Percentiles rank a stretch among this genome's conserved stretches.
Evolutionary conservation across 164 flowering plant species (phyloP).

Genomic region (Vitis amurensis): DNA sequence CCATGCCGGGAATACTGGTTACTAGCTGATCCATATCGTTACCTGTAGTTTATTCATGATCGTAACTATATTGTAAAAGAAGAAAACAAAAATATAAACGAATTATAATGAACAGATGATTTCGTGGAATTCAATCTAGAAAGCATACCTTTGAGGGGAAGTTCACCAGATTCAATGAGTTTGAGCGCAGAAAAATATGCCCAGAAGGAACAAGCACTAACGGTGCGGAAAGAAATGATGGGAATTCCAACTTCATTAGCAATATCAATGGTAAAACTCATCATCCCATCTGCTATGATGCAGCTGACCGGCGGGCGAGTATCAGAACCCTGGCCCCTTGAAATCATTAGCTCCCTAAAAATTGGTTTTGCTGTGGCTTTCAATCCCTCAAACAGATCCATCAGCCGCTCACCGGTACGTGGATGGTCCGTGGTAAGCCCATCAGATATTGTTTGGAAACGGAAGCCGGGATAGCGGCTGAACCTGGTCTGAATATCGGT

Average conservation of each 20-base stretch:
- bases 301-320: conserved; percentile 24
- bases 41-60: conserved; percentile 11
- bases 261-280: conserved; percentile 31
- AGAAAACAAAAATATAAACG: no score
- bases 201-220: conserved; percentile 44
- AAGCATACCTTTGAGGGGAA: conserved; percentile 30
- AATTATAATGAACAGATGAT: background rate
- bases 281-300: conserved; percentile 44
- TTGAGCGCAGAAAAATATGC: conserved; percentile 27
- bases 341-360: conserved; percentile 30
- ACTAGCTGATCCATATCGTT: conserved; percentile 35
- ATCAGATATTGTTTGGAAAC: conserved; percentile 34
- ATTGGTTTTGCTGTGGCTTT: conserved; percentile 10
- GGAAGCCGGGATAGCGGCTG: conserved; percentile 23
- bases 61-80: background rate
- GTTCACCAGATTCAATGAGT: conserved; percentile 23
- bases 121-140: background rate
- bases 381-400: conserved; percentile 14
- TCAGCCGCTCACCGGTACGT: background rate
- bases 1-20: conserved; percentile 35
- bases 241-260: conserved; percentile 43
- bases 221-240: conserved; percentile 26
- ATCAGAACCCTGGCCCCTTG: background rate
- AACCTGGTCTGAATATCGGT: conserved; percentile 24
- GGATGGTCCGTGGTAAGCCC: conserved; percentile 33